Evolutionary conservation across 2,329 filamentous ascomycete genomes (phyloP).

Genomic region (Phyllosticta citriasiana): DNA sequence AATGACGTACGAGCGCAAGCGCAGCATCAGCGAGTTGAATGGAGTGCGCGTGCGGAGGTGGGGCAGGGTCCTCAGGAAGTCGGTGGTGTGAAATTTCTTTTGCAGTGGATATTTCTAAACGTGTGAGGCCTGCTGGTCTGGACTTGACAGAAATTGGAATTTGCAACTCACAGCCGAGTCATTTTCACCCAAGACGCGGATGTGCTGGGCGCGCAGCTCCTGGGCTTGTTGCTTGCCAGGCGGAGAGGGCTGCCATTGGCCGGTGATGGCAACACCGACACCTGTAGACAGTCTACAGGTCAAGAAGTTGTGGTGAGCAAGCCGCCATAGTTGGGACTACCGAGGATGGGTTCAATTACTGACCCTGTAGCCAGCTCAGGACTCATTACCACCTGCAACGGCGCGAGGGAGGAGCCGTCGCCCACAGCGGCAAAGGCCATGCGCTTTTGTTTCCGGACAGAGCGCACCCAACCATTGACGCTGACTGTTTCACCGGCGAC

Average conservation of each 20-base stretch:
- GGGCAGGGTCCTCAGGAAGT: constrained; percentile 79
- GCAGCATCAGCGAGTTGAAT: constrained; percentile 68
- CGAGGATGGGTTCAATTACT: constrained; percentile 24
- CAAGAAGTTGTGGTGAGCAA: not conserved
- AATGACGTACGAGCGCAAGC: constrained; percentile 72
- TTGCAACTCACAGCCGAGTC: constrained; percentile 59
- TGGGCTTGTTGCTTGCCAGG: constrained; percentile 58
- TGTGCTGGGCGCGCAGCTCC: constrained; percentile 65
- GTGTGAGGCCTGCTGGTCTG: not conserved
- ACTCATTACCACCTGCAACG: constrained; percentile 71
- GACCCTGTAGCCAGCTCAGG: constrained; percentile 65
- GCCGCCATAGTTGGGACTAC: not conserved
- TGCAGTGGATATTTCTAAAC: constrained; percentile 58
- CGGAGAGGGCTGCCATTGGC: constrained; percentile 64
- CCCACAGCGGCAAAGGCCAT: constrained; percentile 74
- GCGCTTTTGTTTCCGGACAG: constrained; percentile 76
- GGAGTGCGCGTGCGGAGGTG: constrained; percentile 78
- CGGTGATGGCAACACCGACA: constrained; percentile 65
- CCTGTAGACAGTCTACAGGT: constrained; percentile 66
- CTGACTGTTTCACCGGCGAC: constrained; percentile 19
- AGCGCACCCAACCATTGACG: constrained; percentile 72
- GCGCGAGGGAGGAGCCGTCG: constrained; percentile 72
- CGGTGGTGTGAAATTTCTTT: constrained; percentile 87
- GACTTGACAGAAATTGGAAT: not conserved
- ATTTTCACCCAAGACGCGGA: constrained; percentile 64